Evolutionary conservation across 1,139 yeast species (phyloP), one percentile per base, ranked within the genome.

Genomic region (Pichia sp.): DNA sequence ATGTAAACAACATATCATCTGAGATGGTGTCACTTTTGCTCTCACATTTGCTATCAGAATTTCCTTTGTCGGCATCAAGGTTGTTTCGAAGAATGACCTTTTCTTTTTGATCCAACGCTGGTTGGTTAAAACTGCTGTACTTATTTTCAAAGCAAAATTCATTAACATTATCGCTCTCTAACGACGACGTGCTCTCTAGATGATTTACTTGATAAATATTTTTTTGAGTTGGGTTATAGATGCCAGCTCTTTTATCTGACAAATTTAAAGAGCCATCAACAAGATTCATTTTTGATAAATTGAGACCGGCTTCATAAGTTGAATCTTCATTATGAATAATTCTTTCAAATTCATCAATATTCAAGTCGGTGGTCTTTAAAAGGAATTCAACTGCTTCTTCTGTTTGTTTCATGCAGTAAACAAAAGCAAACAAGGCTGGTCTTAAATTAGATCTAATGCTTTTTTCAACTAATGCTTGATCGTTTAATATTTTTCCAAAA

Each of bases 361-460:
- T 45, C 11, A 44, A 24, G 4, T 26, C 26, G 3, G 46, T 43
- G 9, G 30, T 42, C 3, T 41, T 18, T 7, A 40, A 18, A 24
- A 26, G n/a, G 12, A 30, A 32, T 6, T 30, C n/a, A 32, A 38
- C 24, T 22, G 34, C 16, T 43, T 38, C 35, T 13, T 34, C 25
- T 34, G n/a, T 39, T 22, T 38, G 26, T n/a, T 22, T 39, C 39
- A 46, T 26, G 22, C 25, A 32, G 24, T 29, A 40, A 3, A 36
- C 46, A 34, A 37, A 46, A 1, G 44, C 42, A 39, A 49, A 47
- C 8, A 47, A n/a, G 1, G 44, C 25, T 12, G 49, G 53, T 40
- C 47, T 46, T 13, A 50, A 18, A 18, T 32, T 24, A 18, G 36
- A 22, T 15, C 48, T 34, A n/a, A 50, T 40, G n/a, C 39, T 35